Percentiles rank a stretch among this genome's conserved stretches.
Conservation (phyloP, 495 filamentous ascomycete species). For the Aspergillus avenaceus region DNA sequence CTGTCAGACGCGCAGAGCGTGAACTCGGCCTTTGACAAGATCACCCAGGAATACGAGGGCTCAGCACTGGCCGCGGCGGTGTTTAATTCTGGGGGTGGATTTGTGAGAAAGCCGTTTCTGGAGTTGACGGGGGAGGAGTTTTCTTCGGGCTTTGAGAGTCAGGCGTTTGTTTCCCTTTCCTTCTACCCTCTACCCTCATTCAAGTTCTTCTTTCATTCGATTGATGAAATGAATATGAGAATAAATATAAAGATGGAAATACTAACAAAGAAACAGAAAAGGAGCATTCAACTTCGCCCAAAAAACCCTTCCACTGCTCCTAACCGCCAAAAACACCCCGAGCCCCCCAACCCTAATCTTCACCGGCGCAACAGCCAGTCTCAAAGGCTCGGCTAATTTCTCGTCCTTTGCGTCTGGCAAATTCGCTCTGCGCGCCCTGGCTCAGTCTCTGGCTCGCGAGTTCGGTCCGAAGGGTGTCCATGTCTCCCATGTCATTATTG, state of each 20-base stretch:
- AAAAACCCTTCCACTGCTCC: slow-evolving; percentile 65
- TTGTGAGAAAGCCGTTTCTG: slow-evolving; percentile 75
- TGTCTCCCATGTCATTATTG: slow-evolving; percentile 79
- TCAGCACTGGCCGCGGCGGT: slow-evolving; percentile 66
- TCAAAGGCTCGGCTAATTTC: slow-evolving; percentile 69
- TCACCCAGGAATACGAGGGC: slow-evolving; percentile 50
- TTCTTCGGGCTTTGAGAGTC: slow-evolving; percentile 47
- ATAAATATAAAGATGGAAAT: background rate
- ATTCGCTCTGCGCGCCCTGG: slow-evolving; percentile 73
- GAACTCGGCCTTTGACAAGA: slow-evolving; percentile 60
- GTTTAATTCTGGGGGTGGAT: slow-evolving; percentile 73
- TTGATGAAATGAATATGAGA: too few species aligned
- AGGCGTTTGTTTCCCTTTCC: slow-evolving; percentile 49
- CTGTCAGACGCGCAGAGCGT: slow-evolving; percentile 60
- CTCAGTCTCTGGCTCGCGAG: slow-evolving; percentile 77
- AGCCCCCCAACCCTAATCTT: slow-evolving; percentile 80
- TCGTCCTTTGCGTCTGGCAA: slow-evolving; percentile 73
- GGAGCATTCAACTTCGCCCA: slow-evolving; percentile 81
- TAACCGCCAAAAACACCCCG: slow-evolving; percentile 47
- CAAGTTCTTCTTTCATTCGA: too few species aligned
- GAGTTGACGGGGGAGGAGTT: slow-evolving; percentile 68
- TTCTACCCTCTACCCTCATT: background rate
- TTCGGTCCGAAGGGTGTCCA: slow-evolving; percentile 89
- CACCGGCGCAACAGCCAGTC: slow-evolving; percentile 78
- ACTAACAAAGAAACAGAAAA: slow-evolving; percentile 38